These are phyloP conservation scores for Diaporthe sp. DNA, from an alignment of 2,329 filamentous ascomycete genomes.

Conservation along the genomic window DNA sequence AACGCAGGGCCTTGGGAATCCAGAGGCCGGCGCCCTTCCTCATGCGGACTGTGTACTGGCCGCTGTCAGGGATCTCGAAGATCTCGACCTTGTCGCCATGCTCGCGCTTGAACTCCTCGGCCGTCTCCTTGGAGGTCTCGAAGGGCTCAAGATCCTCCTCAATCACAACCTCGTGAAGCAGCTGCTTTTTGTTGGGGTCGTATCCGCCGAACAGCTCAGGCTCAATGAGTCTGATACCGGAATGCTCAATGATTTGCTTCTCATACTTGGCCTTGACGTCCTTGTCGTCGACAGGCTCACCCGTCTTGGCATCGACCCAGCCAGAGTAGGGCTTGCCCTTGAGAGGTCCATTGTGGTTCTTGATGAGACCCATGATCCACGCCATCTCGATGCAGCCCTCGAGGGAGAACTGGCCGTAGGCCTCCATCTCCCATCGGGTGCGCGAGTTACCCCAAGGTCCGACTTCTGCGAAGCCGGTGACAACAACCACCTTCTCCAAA, in stretches of 20 bases:
- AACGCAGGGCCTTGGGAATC: slow-evolving; percentile 96
- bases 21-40: slow-evolving; percentile 95
- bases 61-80: slow-evolving; percentile 93
- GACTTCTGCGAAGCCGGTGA: slow-evolving; percentile 95
- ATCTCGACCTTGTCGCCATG: slow-evolving; percentile 98
- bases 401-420: slow-evolving; percentile 93
- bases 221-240: slow-evolving; percentile 97
- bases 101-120: slow-evolving; percentile 96
- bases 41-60: slow-evolving; percentile 93
- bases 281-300: slow-evolving; percentile 97
- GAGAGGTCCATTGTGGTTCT: slow-evolving; percentile 95
- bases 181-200: slow-evolving; percentile 97
- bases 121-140: slow-evolving; percentile 96
- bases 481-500: slow-evolving; percentile 96
- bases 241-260: slow-evolving; percentile 95
- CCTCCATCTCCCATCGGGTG: slow-evolving; percentile 99
- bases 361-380: slow-evolving; percentile 99
- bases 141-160: slow-evolving; percentile 98
- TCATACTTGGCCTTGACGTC: slow-evolving; percentile 98
- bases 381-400: slow-evolving; percentile 99
- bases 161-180: slow-evolving; percentile 97
- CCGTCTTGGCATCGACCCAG: slow-evolving; percentile 95
- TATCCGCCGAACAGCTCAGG: slow-evolving; percentile 97
- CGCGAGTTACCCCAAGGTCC: slow-evolving; percentile 99
- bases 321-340: slow-evolving; percentile 98